phyloP scores from a whole-genome alignment of 345 rosid species.

The Brassica carinata region DNA sequence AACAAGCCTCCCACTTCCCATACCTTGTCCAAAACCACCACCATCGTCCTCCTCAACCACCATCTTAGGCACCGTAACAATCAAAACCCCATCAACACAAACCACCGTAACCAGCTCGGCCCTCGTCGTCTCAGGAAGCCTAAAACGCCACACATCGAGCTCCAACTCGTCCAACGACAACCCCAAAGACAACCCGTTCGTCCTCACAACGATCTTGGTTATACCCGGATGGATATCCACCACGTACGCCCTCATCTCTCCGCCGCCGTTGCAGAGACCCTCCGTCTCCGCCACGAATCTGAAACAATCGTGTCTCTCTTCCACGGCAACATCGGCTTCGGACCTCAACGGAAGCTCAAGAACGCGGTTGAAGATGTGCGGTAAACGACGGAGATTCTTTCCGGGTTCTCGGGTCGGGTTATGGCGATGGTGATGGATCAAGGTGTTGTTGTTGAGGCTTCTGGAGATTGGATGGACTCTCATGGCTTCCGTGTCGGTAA shows the following conservation, averaged over 20 bases:
- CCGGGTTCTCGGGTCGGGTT: constrained; percentile 53
- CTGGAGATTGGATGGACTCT: constrained; percentile 83
- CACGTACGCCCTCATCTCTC: constrained; percentile 71
- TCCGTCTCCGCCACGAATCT: constrained; percentile 84
- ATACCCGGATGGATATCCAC: constrained; percentile 92
- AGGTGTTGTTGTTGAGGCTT: constrained; percentile 52
- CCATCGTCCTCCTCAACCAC: constrained; percentile 45
- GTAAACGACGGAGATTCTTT: constrained; percentile 89
- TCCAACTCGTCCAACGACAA: constrained; percentile 70
- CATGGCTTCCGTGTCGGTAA: constrained; percentile 50
- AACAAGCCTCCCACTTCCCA: constrained; percentile 77
- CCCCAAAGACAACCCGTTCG: constrained; percentile 60
- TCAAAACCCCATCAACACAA: constrained; percentile 67
- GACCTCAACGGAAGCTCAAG: constrained; percentile 91
- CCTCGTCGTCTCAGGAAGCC: constrained; percentile 81
- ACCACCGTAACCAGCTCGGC: constrained; percentile 94
- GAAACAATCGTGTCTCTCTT: constrained; percentile 76
- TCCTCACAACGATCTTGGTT: constrained; percentile 79
- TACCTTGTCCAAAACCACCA: constrained; percentile 68
- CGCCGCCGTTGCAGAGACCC: constrained; percentile 34
- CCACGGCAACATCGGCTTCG: constrained; percentile 79
- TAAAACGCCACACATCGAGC: constrained; percentile 92
- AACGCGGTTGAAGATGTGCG: constrained; percentile 88
- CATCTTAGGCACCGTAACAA: constrained; percentile 90
- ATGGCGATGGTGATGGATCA: constrained; percentile 43